Evolutionary conservation across 305 asterid genomes (phyloP).

Genomic region (Solanum aculeatissimum): DNA sequence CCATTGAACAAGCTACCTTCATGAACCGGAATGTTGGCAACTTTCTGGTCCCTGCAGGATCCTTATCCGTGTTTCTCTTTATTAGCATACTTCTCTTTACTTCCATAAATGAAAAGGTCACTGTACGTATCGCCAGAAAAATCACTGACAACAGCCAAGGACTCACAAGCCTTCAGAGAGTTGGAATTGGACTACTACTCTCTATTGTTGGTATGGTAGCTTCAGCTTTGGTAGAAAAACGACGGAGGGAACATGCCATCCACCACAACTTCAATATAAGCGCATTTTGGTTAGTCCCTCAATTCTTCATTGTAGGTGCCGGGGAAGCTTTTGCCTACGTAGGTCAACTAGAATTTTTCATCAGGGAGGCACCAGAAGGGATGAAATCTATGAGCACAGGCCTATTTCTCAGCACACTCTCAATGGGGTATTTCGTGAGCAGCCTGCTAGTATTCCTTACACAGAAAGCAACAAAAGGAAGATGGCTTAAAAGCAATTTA

Average conservation of each 20-base stretch:
- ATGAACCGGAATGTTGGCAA: constrained; percentile 48
- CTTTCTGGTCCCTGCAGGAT: constrained; percentile 59
- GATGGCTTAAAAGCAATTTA: constrained; percentile 54
- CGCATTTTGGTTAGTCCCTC: constrained; percentile 82
- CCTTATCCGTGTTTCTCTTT: constrained; percentile 74
- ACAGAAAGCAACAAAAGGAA: constrained; percentile 30
- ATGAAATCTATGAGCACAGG: constrained; percentile 95
- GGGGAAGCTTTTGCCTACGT: constrained; percentile 87
- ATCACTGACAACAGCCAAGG: constrained; percentile 51
- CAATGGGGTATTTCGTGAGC: constrained; percentile 76
- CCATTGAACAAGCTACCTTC: constrained; percentile 78
- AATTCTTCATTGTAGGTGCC: constrained; percentile 70
- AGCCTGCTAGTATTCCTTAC: constrained; percentile 64
- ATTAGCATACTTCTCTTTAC: constrained; percentile 64
- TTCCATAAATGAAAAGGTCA: constrained; percentile 50
- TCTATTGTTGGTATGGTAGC: constrained; percentile 68
- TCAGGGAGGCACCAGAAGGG: constrained; percentile 73
- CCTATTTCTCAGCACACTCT: constrained; percentile 54
- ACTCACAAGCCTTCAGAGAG: constrained; percentile 59
- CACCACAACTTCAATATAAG: constrained; percentile 13
- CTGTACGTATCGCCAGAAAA: constrained; percentile 50
- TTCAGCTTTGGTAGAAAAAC: constrained; percentile 50
- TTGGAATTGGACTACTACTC: constrained; percentile 64
- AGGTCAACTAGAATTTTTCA: constrained; percentile 83
- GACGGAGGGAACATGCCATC: constrained; percentile 17